Evolutionary conservation across 2,329 filamentous ascomycete genomes (phyloP).

Genomic region (Talaromyces pinophilus): DNA sequence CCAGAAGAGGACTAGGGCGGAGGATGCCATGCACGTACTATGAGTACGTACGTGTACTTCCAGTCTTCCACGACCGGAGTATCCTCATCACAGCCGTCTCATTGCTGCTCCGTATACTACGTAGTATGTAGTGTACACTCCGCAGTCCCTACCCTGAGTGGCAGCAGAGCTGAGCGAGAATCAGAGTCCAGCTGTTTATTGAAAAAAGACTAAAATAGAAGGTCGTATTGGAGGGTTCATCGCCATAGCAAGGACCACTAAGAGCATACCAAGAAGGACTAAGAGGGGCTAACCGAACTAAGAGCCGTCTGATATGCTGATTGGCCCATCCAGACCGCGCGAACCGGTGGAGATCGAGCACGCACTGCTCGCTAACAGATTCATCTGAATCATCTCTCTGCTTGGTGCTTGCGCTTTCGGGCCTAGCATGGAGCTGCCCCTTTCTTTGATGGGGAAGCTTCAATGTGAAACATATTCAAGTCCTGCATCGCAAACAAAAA

Average conservation of each 20-base stretch:
- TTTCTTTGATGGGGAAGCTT: constrained; percentile 11
- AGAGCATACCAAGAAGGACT: not conserved
- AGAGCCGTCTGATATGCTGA: not conserved
- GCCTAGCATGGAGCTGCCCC: not conserved
- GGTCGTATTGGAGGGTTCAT: constrained; percentile 4
- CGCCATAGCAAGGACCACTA: not conserved
- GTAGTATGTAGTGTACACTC: no score
- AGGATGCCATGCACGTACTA: not conserved
- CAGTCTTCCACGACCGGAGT: not conserved
- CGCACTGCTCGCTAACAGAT: not conserved
- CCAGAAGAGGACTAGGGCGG: not conserved
- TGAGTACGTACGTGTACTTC: no score
- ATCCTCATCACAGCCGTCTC: not conserved
- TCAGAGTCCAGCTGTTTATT: not conserved
- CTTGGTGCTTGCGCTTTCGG: constrained; percentile 7
- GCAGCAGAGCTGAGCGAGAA: not conserved
- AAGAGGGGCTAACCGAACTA: no score
- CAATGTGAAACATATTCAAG: not conserved
- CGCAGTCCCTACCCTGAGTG: not conserved
- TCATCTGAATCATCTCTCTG: not conserved
- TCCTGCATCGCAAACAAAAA: not conserved
- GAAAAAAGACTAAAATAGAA: not conserved
- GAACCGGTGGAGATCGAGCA: constrained; percentile 13
- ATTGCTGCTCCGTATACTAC: not conserved
- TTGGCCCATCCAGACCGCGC: not conserved